Evolutionary conservation across 768 basidiomycete species (phyloP), one percentile per base, ranked within the genome.

Genomic region (Kwoniella dejecticola): DNA sequence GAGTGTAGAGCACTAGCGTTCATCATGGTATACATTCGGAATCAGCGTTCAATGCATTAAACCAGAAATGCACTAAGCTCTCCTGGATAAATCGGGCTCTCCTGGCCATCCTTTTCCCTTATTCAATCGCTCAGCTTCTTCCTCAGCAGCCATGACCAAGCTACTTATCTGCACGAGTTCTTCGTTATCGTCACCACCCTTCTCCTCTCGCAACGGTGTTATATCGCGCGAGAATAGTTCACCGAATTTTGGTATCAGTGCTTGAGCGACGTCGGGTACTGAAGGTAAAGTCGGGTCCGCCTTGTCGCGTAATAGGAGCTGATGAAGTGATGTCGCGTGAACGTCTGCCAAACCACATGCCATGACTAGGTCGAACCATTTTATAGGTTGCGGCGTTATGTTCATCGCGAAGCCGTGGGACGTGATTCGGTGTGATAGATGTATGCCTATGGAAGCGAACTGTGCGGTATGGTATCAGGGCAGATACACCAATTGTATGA

Each of bases 321-420:
- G 60, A n/a, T 69, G 56, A 15, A 78, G 45, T 17, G 67, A 88
- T 0, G 86, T 88, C 0, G 93, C 91, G 55, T 81, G 84, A 40
- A 98, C 91, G 60, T 90, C 88, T 10, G 82, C 83, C 48, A 97
- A 81, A 2, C 96, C 96, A 77, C 96, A 99, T 1, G 95, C 96
- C 4, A 95, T 86, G 52, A 98, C 84, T 58, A 84, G 81, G 70
- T 89, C 82, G 74, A 99, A 97, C 95, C 95, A 98, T 23, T 81
- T 65, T 24, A 87, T 75, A 3, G 92, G 91, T 65, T 96, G 88
- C 27, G 77, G 79, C 0, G 91, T 91, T 61, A 97, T 82, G 78
- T 99, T 99, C 75, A 97, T 81, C 1, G 93, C 86, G 79, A 99
- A 96, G 1, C 96, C 96, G 76, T 99, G 96, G 24, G 87, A 89